Conservation (phyloP, 805 yeast genomes). For the Saturnispora sekii region DNA sequence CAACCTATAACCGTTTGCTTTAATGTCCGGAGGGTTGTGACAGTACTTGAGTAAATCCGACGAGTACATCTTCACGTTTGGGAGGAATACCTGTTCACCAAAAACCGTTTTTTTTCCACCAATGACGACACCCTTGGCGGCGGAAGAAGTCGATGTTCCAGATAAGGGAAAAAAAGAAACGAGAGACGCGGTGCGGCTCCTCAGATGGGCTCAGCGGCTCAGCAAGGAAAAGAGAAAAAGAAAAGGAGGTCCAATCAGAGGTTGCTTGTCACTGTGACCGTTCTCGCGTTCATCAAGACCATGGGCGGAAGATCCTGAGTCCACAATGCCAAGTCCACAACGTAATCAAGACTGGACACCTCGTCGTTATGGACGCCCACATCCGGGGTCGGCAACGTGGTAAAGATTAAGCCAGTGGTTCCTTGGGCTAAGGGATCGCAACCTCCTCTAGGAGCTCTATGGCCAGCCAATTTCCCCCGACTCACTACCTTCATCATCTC, state of each 20-base stretch:
- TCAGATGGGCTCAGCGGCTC: no score
- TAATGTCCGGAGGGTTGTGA: constrained; percentile 4
- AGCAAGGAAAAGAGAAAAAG: no score
- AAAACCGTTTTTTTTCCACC: neutral
- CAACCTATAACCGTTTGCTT: neutral
- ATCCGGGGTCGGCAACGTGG: constrained; percentile 85
- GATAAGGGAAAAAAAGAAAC: no score
- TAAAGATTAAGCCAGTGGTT: constrained; percentile 59
- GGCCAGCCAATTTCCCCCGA: neutral
- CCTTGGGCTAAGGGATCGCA: neutral
- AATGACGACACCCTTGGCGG: neutral
- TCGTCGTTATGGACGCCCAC: constrained; percentile 70
- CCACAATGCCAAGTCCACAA: constrained; percentile 71
- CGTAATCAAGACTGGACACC: constrained; percentile 62
- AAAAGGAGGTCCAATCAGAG: constrained; percentile 22
- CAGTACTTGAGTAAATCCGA: constrained; percentile 14
- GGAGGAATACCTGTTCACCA: constrained; percentile 1
- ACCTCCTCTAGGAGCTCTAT: neutral
- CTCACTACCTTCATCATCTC: constrained; percentile 56
- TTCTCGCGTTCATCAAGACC: constrained; percentile 76
- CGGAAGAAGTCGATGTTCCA: neutral
- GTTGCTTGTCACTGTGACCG: constrained; percentile 94
- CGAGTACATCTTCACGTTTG: constrained; percentile 2
- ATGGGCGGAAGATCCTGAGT: constrained; percentile 75
- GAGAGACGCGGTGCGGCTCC: no score